A percentile compares a stretch with the other conserved stretches of the same genome.
Evolutionary conservation across 83 land plant genomes (phyloP).

Genomic region (Diphasiastrum complanatum): DNA sequence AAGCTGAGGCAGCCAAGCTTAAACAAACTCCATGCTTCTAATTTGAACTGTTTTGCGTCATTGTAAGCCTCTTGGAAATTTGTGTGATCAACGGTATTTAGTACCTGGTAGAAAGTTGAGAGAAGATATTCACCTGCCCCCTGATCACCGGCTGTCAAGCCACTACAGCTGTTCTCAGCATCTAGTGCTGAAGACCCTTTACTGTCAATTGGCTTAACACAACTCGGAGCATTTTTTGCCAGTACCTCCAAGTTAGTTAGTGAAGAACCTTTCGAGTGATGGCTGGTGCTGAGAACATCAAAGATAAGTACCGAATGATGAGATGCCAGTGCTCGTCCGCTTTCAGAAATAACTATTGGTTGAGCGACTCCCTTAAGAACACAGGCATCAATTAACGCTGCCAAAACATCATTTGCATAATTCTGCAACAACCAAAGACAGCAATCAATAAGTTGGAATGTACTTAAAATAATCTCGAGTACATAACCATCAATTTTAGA

Average conservation of each 20-base stretch:
- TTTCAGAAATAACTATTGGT: constrained; percentile 29
- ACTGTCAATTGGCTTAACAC: not conserved
- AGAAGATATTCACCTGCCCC: constrained; percentile 22
- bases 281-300: constrained; percentile 24
- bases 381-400: constrained; percentile 30
- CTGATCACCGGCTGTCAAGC: constrained; percentile 3
- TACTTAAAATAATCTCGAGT: not conserved
- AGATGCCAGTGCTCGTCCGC: constrained; percentile 36
- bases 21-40: constrained; percentile 15
- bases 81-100: constrained; percentile 5
- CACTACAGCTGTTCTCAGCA: not conserved
- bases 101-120: constrained; percentile 10
- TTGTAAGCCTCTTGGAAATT: constrained; percentile 24
- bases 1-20: constrained; percentile 35
- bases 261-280: constrained; percentile 8
- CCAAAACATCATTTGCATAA: constrained; percentile 35
- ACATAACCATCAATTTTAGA: too few species aligned
- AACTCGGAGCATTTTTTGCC: not conserved
- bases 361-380: constrained; percentile 26
- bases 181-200: not conserved
- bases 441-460: not conserved
- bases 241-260: constrained; percentile 9
- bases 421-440: constrained; percentile 9
- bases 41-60: constrained; percentile 29
- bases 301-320: constrained; percentile 37